Percentiles rank a stretch among this genome's conserved stretches.
Conservation (phyloP, 371 early-diverging fungal genomes). For the Batkoa obscura region DNA sequence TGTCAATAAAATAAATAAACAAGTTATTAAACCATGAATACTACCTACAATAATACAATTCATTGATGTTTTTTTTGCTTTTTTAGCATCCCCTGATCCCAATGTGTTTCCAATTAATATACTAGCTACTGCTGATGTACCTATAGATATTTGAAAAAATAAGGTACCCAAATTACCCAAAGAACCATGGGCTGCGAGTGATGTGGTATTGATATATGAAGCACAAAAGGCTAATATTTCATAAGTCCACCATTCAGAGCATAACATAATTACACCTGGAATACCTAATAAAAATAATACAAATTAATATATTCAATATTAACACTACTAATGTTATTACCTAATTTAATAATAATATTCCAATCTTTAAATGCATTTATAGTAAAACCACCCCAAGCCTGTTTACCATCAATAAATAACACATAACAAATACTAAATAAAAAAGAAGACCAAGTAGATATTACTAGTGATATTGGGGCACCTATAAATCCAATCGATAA, state of each 20-base stretch:
- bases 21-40: background rate
- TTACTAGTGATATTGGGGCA: no score
- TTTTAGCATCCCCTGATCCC: slow-evolving; percentile 8
- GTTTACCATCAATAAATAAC: slow-evolving; percentile 37
- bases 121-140: slow-evolving; percentile 44
- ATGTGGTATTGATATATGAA: slow-evolving; percentile 46
- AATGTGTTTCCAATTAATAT: slow-evolving; percentile 60
- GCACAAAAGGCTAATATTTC: slow-evolving; percentile 63
- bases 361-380: slow-evolving; percentile 36
- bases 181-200: slow-evolving; percentile 74
- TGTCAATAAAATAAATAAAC: background rate
- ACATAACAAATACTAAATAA: slow-evolving; percentile 59
- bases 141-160: slow-evolving; percentile 49
- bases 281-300: slow-evolving; percentile 14
- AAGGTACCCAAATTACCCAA: slow-evolving; percentile 52
- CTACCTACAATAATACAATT: background rate
- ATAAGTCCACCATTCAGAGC: slow-evolving; percentile 52
- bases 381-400: slow-evolving; percentile 76
- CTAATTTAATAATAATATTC: slow-evolving; percentile 47
- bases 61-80: background rate
- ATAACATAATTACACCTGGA: slow-evolving; percentile 46
- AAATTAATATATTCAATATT: slow-evolving; percentile 45
- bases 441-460: no score
- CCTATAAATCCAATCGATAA: slow-evolving; percentile 61
- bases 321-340: slow-evolving; percentile 20